phyloP scores from a whole-genome alignment of 1,284 basidiomycete species.

The Leccinum fallax region DNA sequence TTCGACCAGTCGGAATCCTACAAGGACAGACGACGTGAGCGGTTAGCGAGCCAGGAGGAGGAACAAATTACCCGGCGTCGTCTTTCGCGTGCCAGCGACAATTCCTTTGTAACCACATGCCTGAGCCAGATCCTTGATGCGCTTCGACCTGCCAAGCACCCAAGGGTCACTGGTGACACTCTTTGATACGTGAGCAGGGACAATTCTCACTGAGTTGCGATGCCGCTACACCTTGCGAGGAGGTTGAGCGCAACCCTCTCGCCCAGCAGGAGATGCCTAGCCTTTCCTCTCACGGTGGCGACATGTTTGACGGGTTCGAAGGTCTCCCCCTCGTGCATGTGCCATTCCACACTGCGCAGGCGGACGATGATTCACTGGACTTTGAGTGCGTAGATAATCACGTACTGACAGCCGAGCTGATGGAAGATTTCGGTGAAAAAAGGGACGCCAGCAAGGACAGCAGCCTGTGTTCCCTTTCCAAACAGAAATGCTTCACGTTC shows the following conservation, averaged over 20 bases:
- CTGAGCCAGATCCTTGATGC: slow-evolving; percentile 80
- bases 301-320: slow-evolving; percentile 86
- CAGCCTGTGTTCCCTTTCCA: slow-evolving; percentile 77
- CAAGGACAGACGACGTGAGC: slow-evolving; percentile 1
- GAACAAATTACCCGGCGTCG: slow-evolving; percentile 78
- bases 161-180: slow-evolving; percentile 1
- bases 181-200: not conserved
- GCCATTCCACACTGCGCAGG: slow-evolving; percentile 84
- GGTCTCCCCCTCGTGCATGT: slow-evolving; percentile 80
- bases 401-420: slow-evolving; percentile 89
- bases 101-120: slow-evolving; percentile 85
- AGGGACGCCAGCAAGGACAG: slow-evolving; percentile 92
- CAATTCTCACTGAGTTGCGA: slow-evolving; percentile 82
- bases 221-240: slow-evolving; percentile 93
- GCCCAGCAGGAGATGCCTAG: slow-evolving; percentile 87
- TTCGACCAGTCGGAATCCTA: slow-evolving; percentile 93
- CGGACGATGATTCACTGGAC: not conserved
- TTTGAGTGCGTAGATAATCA: slow-evolving; percentile 19
- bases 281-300: slow-evolving; percentile 90
- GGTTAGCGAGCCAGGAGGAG: slow-evolving; percentile 4
- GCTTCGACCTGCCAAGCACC: slow-evolving; percentile 62
- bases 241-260: slow-evolving; percentile 95
- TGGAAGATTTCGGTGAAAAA: slow-evolving; percentile 95
- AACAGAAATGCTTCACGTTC: slow-evolving; percentile 86
- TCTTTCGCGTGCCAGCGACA: slow-evolving; percentile 96